Evolutionary conservation across 768 basidiomycete species (phyloP).

Genomic region (Suillus variegatus): DNA sequence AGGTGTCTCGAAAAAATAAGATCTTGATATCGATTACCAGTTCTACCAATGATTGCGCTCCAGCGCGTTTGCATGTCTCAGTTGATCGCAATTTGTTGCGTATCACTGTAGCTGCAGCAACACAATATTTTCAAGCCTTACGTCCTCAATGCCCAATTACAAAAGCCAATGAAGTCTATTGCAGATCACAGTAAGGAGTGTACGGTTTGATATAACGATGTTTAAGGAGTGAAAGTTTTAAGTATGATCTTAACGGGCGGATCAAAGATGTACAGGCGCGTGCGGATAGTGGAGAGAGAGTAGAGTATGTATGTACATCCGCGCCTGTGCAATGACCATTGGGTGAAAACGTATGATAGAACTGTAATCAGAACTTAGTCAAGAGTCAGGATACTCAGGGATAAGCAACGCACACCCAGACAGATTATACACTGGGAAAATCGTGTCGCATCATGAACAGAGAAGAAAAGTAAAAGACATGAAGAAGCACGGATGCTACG

Average conservation of each 20-base stretch:
- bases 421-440: constrained; percentile 31
- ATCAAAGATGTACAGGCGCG: constrained; percentile 16
- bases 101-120: not conserved
- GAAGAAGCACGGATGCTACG: not conserved
- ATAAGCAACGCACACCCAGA: constrained; percentile 23
- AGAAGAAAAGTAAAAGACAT: constrained; percentile 8
- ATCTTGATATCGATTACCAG: not conserved
- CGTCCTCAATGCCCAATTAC: not conserved
- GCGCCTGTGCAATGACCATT: constrained; percentile 3
- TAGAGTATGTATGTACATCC: constrained; percentile 31
- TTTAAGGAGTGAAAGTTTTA: constrained; percentile 27
- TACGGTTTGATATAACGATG: constrained; percentile 22
- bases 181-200: constrained; percentile 28
- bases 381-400: not conserved
- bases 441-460: constrained; percentile 36
- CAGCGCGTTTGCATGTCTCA: not conserved
- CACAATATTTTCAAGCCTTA: not conserved
- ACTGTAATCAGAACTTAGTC: constrained; percentile 15
- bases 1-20: not conserved
- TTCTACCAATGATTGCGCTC: not conserved
- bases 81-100: not conserved
- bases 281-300: constrained; percentile 5
- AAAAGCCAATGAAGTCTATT: constrained; percentile 21
- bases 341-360: constrained; percentile 26
- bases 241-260: constrained; percentile 17